These are phyloP conservation scores for Chalaropsis thielavioides DNA, from an alignment of 2,329 filamentous ascomycete genomes.

Conservation along the genomic window DNA sequence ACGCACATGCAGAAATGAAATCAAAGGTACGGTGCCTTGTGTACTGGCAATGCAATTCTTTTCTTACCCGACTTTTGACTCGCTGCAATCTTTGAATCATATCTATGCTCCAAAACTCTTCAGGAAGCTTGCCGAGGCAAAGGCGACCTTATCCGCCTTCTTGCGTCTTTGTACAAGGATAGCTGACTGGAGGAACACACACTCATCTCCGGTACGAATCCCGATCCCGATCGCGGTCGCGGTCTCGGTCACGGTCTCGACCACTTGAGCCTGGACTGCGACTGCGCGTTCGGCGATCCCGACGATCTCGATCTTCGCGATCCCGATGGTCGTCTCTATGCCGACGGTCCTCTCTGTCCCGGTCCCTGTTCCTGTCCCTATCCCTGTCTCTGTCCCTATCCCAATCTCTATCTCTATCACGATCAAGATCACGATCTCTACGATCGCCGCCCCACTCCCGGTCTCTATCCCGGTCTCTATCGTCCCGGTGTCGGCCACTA, in stretches of 20 bases:
- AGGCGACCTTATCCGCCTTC: not conserved
- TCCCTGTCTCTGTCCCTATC: slow-evolving; percentile 34
- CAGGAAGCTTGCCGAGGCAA: not conserved
- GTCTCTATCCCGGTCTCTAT: slow-evolving; percentile 28
- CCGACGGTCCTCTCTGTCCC: slow-evolving; percentile 25
- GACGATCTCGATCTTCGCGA: slow-evolving; percentile 26
- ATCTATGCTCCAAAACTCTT: too few species aligned
- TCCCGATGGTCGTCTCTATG: slow-evolving; percentile 30
- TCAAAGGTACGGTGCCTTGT: not conserved
- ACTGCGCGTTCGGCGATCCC: slow-evolving; percentile 30
- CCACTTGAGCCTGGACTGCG: slow-evolving; percentile 28
- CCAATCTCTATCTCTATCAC: slow-evolving; percentile 25
- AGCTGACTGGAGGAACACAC: not conserved
- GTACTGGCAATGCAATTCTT: not conserved
- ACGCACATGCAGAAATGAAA: not conserved
- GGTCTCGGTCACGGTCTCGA: slow-evolving; percentile 26
- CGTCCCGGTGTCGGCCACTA: slow-evolving; percentile 26
- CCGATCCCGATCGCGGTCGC: slow-evolving; percentile 23
- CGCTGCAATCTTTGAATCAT: too few species aligned
- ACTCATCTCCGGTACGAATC: slow-evolving; percentile 25
- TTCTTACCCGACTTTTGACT: not conserved
- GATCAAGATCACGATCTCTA: slow-evolving; percentile 26
- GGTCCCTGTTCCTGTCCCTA: slow-evolving; percentile 31
- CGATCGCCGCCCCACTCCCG: slow-evolving; percentile 22
- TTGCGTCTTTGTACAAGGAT: not conserved